Evolutionary conservation across 257 asterid genomes (phyloP), one percentile per base, ranked within the genome.

Genomic region (Thymus mandschuricus): DNA sequence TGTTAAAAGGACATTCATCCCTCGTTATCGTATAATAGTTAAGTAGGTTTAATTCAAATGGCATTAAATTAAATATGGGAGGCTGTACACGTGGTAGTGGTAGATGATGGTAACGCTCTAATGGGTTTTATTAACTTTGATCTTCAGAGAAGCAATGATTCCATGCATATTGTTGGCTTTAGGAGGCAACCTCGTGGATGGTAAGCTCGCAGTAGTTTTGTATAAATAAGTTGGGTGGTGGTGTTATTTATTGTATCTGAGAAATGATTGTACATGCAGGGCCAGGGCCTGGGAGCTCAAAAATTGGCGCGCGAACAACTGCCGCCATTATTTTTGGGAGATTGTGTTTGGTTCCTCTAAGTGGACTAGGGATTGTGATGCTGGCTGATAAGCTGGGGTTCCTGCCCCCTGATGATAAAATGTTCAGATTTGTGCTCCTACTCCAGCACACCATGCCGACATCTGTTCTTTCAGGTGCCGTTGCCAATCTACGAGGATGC

Each of bases 381-480:
- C 75, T 89, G 85, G 99, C 97, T 70, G 98, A 95, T 81, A 87
- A 81, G 73, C 88, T 95, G 54, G 98, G 99, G 6, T 90, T 89
- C 58, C 86, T 95, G 28, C 99, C 99, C 2, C 84, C 90, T 3
- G 92, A 73, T 58, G 99, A 95, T 76, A 92, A 95, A 73, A 92
- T 95, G 99, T 95, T 95, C 80, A 85, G 89, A 85, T 95, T 95
- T 62, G 89, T 95, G 68, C 96, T 92, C 77, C 95, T 95, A 52
- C 97, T 95, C 72, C 98, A 95, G 83, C 89, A 92, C 83, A 88
- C 97, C 1, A 95, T 95, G 99, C 99, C 99, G 59, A 92, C 98
- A 56, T 95, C 99, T 29, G 96, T 95, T 75, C 98, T 95, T 70
- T 77, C 97, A 50, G 99, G 99, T 70, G 99, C 99, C 4, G 98